phyloP scores from a whole-genome alignment of 176 grass and related monocot species.

The Carex littledalei region DNA sequence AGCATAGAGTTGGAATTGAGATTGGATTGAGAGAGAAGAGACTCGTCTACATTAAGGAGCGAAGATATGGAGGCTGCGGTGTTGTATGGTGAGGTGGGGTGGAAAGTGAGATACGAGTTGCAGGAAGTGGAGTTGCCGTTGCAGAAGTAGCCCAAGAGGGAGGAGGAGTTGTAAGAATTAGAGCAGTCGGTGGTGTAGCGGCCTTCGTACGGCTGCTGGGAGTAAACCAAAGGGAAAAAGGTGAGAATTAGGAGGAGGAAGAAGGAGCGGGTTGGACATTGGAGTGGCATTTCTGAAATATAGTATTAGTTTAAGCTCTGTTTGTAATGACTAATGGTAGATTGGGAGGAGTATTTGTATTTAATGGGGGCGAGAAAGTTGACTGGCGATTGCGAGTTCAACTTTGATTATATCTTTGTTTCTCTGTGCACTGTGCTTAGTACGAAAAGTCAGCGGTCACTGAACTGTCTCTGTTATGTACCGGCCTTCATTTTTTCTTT shows the following conservation, averaged over 20 bases:
- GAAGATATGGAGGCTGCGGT: conserved; percentile 28
- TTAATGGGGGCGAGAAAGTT: too few species aligned
- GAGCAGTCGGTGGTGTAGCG: conserved; percentile 2
- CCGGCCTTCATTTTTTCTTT: too few species aligned
- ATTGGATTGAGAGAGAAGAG: conserved; percentile 21
- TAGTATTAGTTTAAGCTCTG: too few species aligned
- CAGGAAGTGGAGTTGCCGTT: conserved; percentile 24
- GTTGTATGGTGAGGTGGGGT: not conserved
- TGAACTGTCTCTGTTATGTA: too few species aligned
- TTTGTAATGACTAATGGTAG: too few species aligned
- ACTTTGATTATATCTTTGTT: too few species aligned
- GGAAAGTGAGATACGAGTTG: conserved; percentile 67
- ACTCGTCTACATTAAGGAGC: conserved; percentile 35
- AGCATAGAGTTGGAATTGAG: not conserved
- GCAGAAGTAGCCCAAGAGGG: conserved; percentile 67
- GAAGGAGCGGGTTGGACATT: not conserved
- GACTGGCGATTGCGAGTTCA: too few species aligned
- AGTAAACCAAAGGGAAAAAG: not conserved
- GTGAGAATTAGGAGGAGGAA: not conserved
- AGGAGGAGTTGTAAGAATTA: conserved; percentile 38
- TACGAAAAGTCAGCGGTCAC: too few species aligned
- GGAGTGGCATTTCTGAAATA: not conserved
- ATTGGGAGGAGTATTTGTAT: too few species aligned
- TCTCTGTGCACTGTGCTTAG: too few species aligned
- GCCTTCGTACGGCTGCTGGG: conserved; percentile 58